Evolutionary conservation across 257 asterid genomes (phyloP), one percentile per base, ranked within the genome.

Genomic region (Prunella vulgaris): DNA sequence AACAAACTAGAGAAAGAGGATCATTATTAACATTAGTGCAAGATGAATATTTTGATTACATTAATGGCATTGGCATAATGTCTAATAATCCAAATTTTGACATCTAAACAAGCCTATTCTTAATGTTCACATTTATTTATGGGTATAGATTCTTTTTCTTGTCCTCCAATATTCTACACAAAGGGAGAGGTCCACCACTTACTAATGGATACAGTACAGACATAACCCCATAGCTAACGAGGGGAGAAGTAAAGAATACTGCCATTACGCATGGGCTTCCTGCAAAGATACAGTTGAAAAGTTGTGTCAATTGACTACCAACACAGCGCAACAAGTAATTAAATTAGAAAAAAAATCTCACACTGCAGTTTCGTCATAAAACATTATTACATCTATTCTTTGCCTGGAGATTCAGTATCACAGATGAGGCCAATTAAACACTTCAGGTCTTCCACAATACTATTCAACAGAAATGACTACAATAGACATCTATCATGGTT

Each of bases 151-250:
- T 9, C 32, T 53, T 4, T 14, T 54, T 20, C 62, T 28, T 2
- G 54, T 37, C 33, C 56, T 13, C 40, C 24, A 4, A 10, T 27
- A 38, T 38, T 38, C 3, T 9, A 38, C 53, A 4, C 53, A 42
- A 20, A 42, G 68, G 18, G 66, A 30, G 68, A 38, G 21, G 18
- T 15, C 18, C 27, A 53, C 22, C 28, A 77, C 84, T 61, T 88
- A 93, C 99, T 82, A 93, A 75, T 22, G 99, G 97, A 81, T 80
- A 93, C 5, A 93, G 84, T 64, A 86, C 68, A 51, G 97, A 96
- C 99, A 93, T 87, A 70, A 88, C 91, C 68, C 99, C 99, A 65
- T 87, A 90, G 88, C 99, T 90, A 68, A 93, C 96, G 12, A 90
- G 90, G 48, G 99, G 96, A 76, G 97, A 87, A 86, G 18, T 84